Percentiles rank a stretch among this genome's conserved stretches.
Conservation (phyloP, 805 yeast genomes). For the Yarrowia sp. region DNA sequence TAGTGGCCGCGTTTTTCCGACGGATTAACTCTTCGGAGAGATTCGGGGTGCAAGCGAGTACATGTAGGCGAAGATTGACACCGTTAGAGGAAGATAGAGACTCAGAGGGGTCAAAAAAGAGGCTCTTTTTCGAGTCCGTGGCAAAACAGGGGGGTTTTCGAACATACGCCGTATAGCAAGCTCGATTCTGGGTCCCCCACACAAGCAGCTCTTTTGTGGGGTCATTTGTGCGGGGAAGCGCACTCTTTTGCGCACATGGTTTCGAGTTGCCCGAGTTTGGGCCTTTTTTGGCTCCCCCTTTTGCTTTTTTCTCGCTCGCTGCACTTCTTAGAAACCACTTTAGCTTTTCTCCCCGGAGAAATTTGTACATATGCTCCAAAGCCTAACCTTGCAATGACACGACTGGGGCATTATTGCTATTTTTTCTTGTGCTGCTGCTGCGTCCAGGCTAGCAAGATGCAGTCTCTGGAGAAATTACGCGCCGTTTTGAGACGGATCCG, state of each 20-base stretch:
- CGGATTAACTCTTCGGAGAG: conserved; percentile 21
- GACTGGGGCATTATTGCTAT: conserved; percentile 11
- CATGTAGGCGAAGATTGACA: background rate
- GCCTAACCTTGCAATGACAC: background rate
- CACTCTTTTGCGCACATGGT: background rate
- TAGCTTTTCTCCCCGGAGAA: conserved; percentile 21
- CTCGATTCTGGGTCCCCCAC: background rate
- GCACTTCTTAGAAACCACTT: background rate
- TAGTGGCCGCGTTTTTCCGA: conserved; percentile 20
- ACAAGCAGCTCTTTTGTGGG: background rate
- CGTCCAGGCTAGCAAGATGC: too few species aligned
- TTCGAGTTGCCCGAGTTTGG: too few species aligned
- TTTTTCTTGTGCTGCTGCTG: too few species aligned
- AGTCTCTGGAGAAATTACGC: too few species aligned
- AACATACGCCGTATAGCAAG: background rate
- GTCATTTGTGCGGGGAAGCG: conserved; percentile 15
- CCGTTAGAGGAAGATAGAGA: too few species aligned
- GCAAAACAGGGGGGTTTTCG: too few species aligned
- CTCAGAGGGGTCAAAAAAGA: too few species aligned
- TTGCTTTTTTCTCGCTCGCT: too few species aligned
- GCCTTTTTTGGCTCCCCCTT: too few species aligned
- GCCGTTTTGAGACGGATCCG: too few species aligned
- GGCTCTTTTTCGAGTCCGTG: too few species aligned
- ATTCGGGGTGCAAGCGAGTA: background rate
- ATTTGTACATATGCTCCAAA: background rate